Conservation (phyloP, 2,329 filamentous ascomycete species). For the Coleophoma crateriformis region DNA sequence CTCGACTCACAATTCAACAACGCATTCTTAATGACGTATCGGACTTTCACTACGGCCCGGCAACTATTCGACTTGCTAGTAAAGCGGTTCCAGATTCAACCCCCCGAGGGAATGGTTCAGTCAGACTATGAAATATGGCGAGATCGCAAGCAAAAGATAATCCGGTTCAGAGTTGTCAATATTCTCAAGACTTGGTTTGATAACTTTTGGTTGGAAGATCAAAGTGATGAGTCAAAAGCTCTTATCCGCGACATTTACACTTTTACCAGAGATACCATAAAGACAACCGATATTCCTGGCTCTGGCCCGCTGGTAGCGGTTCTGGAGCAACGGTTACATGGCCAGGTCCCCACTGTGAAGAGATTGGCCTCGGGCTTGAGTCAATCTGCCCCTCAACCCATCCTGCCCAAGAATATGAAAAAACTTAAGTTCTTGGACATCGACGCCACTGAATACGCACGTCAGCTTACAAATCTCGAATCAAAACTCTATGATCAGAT, state of each 20-base stretch:
- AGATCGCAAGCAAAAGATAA: constrained; percentile 91
- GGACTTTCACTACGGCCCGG: constrained; percentile 84
- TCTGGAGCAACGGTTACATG: constrained; percentile 81
- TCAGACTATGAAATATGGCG: constrained; percentile 82
- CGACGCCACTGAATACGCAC: constrained; percentile 92
- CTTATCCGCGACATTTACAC: constrained; percentile 84
- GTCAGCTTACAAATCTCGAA: constrained; percentile 95
- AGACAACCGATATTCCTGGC: constrained; percentile 87
- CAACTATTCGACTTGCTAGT: constrained; percentile 93
- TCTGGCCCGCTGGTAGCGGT: constrained; percentile 79
- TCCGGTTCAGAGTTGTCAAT: constrained; percentile 93
- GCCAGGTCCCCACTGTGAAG: constrained; percentile 81
- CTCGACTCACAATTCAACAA: constrained; percentile 94
- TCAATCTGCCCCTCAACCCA: constrained; percentile 76
- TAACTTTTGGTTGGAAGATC: constrained; percentile 97
- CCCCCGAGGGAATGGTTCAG: constrained; percentile 71
- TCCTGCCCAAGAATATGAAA: constrained; percentile 98
- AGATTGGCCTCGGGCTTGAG: constrained; percentile 82
- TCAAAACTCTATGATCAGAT: constrained; percentile 93
- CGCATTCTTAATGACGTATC: constrained; percentile 96
- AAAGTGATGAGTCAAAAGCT: constrained; percentile 74
- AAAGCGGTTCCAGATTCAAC: constrained; percentile 86
- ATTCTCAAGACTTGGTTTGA: constrained; percentile 99
- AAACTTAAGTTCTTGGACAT: constrained; percentile 98
- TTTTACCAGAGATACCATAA: constrained; percentile 88